These are phyloP conservation scores for Scytalidium lignicola DNA, from an alignment of 2,329 filamentous ascomycete species.

Conservation along the genomic window DNA sequence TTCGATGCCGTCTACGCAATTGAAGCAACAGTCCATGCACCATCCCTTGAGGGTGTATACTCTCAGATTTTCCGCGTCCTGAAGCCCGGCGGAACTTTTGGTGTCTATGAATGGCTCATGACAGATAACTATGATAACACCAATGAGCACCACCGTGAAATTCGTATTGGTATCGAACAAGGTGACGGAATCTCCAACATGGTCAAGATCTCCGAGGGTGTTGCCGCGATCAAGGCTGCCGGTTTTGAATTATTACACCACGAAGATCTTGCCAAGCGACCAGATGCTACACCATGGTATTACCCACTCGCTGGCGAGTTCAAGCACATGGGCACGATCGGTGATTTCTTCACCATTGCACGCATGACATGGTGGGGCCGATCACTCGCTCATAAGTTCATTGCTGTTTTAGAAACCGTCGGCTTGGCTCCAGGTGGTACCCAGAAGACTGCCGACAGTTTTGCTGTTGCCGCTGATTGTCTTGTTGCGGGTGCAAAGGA, in stretches of 20 bases:
- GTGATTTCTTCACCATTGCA: conserved; percentile 76
- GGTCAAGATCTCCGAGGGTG: conserved; percentile 77
- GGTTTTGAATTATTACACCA: conserved; percentile 80
- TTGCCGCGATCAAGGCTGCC: conserved; percentile 77
- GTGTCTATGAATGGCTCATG: conserved; percentile 99
- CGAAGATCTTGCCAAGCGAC: conserved; percentile 78
- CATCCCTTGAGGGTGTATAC: conserved; percentile 86
- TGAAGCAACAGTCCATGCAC: conserved; percentile 93
- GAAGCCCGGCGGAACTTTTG: conserved; percentile 93
- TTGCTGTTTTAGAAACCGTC: conserved; percentile 70
- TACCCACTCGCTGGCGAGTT: conserved; percentile 85
- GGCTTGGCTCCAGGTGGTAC: conserved; percentile 75
- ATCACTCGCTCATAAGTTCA: conserved; percentile 66
- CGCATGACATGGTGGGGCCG: conserved; percentile 87
- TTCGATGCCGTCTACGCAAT: conserved; percentile 98
- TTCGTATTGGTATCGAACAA: conserved; percentile 90
- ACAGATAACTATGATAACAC: conserved; percentile 90
- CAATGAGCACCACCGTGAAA: conserved; percentile 79
- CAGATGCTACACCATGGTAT: conserved; percentile 82
- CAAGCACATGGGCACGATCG: conserved; percentile 72
- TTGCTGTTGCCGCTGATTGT: conserved; percentile 74
- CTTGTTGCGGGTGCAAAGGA: conserved; percentile 81
- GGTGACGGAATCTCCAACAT: conserved; percentile 98
- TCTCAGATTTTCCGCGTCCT: conserved; percentile 90
- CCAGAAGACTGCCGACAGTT: conserved; percentile 88